Percentiles rank a stretch among this genome's conserved stretches.
phyloP scores from a whole-genome alignment of 2,329 filamentous ascomycete species.

The Fusarium subtropicale region DNA sequence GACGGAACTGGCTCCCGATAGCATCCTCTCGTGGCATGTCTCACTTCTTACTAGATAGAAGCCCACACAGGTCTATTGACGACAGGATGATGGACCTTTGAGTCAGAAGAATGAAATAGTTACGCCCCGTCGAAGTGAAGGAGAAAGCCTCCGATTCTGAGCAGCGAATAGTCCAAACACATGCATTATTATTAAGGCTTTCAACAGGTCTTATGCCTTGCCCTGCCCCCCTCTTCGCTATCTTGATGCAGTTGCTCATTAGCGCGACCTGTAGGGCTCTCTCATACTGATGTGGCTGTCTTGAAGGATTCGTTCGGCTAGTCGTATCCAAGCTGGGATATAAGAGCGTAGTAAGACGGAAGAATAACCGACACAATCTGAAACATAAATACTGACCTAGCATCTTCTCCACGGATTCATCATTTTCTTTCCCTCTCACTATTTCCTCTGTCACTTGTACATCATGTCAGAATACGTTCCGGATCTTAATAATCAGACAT shows the following conservation, averaged over 20 bases:
- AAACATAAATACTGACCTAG: background rate
- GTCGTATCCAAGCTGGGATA: conserved; percentile 1
- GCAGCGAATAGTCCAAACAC: background rate
- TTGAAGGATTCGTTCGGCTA: background rate
- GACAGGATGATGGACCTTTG: too few species aligned
- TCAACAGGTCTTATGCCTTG: background rate
- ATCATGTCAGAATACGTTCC: conserved; percentile 22
- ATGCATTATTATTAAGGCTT: background rate
- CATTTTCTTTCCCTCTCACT: background rate
- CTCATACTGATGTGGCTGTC: background rate
- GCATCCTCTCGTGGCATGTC: background rate
- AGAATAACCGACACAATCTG: background rate
- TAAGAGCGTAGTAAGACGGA: conserved; percentile 9
- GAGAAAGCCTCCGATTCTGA: background rate
- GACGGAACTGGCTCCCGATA: background rate
- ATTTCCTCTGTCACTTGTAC: background rate
- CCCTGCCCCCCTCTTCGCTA: background rate
- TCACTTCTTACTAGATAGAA: background rate
- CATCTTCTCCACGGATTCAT: background rate
- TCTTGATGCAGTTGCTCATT: background rate
- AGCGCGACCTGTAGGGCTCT: background rate
- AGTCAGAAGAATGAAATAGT: background rate
- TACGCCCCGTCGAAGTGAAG: conserved; percentile 13
- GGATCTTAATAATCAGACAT: conserved; percentile 40
- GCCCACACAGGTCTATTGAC: background rate